phyloP scores from a whole-genome alignment of 805 yeast genomes.

The Kodamaea laetipori region DNA sequence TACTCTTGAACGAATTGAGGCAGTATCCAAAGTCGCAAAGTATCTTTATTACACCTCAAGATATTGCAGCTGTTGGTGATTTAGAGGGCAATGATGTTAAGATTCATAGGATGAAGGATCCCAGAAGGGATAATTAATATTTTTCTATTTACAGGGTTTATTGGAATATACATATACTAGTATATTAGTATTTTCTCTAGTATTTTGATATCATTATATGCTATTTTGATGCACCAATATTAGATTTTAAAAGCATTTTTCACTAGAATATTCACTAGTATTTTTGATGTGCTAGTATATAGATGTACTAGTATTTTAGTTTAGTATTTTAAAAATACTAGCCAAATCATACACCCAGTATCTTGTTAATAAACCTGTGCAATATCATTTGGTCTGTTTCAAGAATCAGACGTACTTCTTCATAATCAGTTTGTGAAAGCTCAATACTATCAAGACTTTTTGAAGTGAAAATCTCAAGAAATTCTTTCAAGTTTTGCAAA shows the following conservation, averaged over 20 bases:
- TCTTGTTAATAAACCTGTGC: not conserved
- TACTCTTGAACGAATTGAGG: constrained; percentile 69
- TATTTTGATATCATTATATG: too few species aligned
- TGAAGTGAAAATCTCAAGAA: not conserved
- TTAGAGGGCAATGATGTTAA: constrained; percentile 54
- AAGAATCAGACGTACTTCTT: not conserved
- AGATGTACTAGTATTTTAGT: too few species aligned
- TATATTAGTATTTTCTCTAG: not conserved
- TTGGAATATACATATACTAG: too few species aligned
- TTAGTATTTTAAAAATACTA: too few species aligned
- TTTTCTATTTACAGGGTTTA: too few species aligned
- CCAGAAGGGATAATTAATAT: constrained; percentile 24
- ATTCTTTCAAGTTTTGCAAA: not conserved
- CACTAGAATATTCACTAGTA: too few species aligned
- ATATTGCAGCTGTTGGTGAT: constrained; percentile 71
- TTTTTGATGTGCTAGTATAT: too few species aligned
- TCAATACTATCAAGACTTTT: not conserved
- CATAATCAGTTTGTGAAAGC: not conserved
- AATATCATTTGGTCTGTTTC: not conserved
- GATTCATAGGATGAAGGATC: constrained; percentile 60
- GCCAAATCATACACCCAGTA: too few species aligned
- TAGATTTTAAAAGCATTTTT: too few species aligned
- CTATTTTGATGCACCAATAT: too few species aligned
- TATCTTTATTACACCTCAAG: constrained; percentile 92
- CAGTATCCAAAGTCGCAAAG: constrained; percentile 75